A percentile compares a stretch with the other conserved stretches of the same genome.
Evolutionary conservation across 2,329 filamentous ascomycete genomes (phyloP).

Genomic region (Sclerotinia borealis): DNA sequence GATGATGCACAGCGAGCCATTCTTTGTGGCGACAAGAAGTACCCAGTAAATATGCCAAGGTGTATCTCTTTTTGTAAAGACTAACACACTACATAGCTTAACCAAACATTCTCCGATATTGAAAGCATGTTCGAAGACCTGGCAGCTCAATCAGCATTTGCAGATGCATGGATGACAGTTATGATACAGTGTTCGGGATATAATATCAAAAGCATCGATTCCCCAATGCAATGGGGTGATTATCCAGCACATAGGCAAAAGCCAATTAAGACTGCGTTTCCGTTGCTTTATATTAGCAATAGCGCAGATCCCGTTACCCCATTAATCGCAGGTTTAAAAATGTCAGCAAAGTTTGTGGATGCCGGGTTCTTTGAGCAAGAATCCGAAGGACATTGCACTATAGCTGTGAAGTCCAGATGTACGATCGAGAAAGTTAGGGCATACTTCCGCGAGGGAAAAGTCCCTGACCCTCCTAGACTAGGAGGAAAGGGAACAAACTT

Average conservation of each 20-base stretch:
- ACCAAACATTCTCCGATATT: conserved; percentile 26
- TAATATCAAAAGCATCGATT: conserved; percentile 22
- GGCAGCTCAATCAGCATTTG: conserved; percentile 20
- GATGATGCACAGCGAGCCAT: conserved; percentile 25
- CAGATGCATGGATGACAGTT: conserved; percentile 24
- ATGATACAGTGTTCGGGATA: conserved; percentile 27
- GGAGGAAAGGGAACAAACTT: conserved; percentile 15
- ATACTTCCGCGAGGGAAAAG: conserved; percentile 26
- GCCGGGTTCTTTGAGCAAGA: conserved; percentile 29
- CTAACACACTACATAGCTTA: conserved; percentile 21
- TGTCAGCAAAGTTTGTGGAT: conserved; percentile 27
- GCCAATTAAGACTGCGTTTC: conserved; percentile 34
- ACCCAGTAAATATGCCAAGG: conserved; percentile 19
- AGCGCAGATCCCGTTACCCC: conserved; percentile 37
- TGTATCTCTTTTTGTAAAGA: neutral
- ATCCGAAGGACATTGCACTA: conserved; percentile 26
- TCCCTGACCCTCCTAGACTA: conserved; percentile 20
- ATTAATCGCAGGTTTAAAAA: conserved; percentile 28
- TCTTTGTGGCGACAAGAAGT: conserved; percentile 30
- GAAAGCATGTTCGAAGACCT: conserved; percentile 22
- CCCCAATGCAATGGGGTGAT: conserved; percentile 29
- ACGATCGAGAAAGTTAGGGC: conserved; percentile 24
- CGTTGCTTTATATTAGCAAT: conserved; percentile 37
- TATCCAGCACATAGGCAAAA: conserved; percentile 23
- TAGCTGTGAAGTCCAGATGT: conserved; percentile 24